Base-by-base conservation (phyloP, 1,284 basidiomycete genomes). In the Apiotrichum sp. region DNA sequence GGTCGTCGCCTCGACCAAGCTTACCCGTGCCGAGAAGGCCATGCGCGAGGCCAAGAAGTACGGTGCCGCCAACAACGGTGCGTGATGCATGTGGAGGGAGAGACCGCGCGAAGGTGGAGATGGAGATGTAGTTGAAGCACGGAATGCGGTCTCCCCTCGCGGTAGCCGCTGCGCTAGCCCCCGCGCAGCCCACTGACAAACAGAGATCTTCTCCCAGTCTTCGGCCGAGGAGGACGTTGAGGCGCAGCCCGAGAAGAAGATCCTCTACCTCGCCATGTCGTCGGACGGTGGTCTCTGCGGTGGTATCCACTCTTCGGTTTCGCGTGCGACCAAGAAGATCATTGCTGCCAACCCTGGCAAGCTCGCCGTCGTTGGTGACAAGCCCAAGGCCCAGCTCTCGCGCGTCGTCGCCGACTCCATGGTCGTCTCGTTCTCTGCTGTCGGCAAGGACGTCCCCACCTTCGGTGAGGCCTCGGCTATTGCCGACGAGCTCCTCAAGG, bases 241-340 rank as follows among this genome's bases (percentile, higher is more conserved):
- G 45, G 78, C 84, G 47, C 77, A 83, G 14, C 83, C 86, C 70
- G 68, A 68, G 52, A 81, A 82, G 56, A 86, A 84, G 78, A 87
- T 88, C 72, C 87, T 97, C 65, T 90, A 93, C 80, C 78, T 98
- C 65, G 89, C 93, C 76, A 78, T 95, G 70, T 96, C 95, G 49
- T 98, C 93, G 57, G 95, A 98, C 85, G 95, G 96, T 81, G 95
- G 96, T 80, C 89, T 99, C 58, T 99, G 95, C 77, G 96, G 96
- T 80, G 96, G 96, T 85, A 97, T 99, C 74, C 95, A 98, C 82
- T 98, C 95, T 43, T 93, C 91, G 59, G 89, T 98, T 71, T 84
- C 89, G 67, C 97, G 97, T 80, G 83, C 84, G 52, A 88, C 90
- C 59, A 89, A 89, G 67, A 82, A 82, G 59, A 44, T 45, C 41